Base-by-base conservation (phyloP, 2,329 filamentous ascomycete species). In the Coniochaeta sp. region DNA sequence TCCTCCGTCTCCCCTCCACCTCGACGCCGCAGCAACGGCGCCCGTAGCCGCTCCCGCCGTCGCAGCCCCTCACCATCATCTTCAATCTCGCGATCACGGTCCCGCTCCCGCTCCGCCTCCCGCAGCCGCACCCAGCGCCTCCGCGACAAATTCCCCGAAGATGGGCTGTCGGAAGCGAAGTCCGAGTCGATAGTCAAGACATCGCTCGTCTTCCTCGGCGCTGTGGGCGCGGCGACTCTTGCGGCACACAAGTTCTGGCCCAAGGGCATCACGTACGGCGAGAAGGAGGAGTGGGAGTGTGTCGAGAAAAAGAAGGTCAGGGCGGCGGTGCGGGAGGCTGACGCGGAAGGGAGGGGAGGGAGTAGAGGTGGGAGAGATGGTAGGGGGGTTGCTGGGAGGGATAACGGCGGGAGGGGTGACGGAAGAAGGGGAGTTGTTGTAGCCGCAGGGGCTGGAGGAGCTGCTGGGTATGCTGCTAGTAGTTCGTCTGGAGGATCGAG, bases 211-310 rank as follows among this genome's bases (percentile, higher is more conserved):
- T 69, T 71, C 50, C 63, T 73, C 9, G 69, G 69, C 22, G 62
- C 65, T 18, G 60, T 72, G 33, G 68, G 65, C 1, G 69, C 66
- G 28, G 67, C 67, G 8, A 65, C 67, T 0, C 58, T 67, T 20
- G 63, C 64, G 4, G 66, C 66, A 1, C 64, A 71, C 57, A 68
- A 65, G 55, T 65, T 64, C 54, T 70, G 67, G 68, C 69, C 69
- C 49, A 67, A 67, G 52, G 69, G 68, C 10, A 57, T 66, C 24
- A 56, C 61, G 0, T 67, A 71, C 51, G 67, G 68, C 51, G 67
- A 69, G 20, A 67, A 67, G 53, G 68, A 71, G 52, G 63, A 65
- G 20, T 70, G 67, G 65, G 65, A 66, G 54, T 35, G 54, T 20
- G 54, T 54, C 51, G 35, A 51, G 26, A 51, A 54, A 35, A 53